Evolutionary conservation across 345 rosid genomes (phyloP).

Genomic region (Cardamine chenopodiifolia): DNA sequence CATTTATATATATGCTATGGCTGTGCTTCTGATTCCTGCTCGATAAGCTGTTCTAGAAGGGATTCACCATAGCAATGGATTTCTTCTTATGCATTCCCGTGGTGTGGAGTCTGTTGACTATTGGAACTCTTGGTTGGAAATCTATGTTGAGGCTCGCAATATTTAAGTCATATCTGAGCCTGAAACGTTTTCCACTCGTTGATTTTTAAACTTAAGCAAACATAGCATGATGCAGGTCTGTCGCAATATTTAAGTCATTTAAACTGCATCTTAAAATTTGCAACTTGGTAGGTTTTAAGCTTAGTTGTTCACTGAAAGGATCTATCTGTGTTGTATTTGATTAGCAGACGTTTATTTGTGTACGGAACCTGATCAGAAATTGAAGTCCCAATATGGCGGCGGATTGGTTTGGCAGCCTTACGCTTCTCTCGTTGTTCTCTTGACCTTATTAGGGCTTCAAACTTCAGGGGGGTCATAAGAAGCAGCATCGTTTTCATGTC

Average conservation of each 20-base stretch:
- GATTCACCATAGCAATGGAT: background rate
- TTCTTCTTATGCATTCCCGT: background rate
- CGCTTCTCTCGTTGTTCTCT: constrained; percentile 1
- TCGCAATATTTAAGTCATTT: background rate
- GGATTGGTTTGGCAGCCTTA: constrained; percentile 10
- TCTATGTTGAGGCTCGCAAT: background rate
- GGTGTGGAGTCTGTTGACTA: background rate
- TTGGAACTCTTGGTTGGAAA: background rate
- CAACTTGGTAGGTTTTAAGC: background rate
- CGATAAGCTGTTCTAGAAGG: background rate
- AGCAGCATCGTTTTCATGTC: constrained; percentile 33
- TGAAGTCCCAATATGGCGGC: constrained; percentile 23
- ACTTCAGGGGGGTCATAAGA: constrained; percentile 5
- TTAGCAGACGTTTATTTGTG: background rate
- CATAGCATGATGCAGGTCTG: background rate
- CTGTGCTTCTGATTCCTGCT: background rate
- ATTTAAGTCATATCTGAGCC: background rate
- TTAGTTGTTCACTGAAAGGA: background rate
- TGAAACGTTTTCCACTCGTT: background rate
- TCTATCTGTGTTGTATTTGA: constrained; percentile 2
- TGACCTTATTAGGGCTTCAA: constrained; percentile 18
- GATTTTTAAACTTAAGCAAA: background rate
- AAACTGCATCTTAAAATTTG: constrained; percentile 5
- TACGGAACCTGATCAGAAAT: constrained; percentile 6
- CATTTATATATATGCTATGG: background rate